Evolutionary conservation across 306 rosid species (phyloP), one percentile per base, ranked within the genome.

Genomic region (Cucurbita argyrosperma): DNA sequence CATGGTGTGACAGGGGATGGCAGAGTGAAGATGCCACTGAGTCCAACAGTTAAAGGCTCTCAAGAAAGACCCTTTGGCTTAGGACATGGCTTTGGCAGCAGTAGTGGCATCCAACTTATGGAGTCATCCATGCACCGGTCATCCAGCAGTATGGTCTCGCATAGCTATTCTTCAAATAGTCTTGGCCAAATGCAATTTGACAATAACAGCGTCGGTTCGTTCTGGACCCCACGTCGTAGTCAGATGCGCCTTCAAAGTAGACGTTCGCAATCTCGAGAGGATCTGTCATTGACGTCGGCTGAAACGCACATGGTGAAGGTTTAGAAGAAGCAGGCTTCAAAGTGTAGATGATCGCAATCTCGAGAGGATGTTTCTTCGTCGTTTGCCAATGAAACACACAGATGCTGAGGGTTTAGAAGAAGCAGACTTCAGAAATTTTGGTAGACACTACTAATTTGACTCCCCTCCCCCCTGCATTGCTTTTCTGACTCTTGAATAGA

Each of bases 221-320:
- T 90, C 85, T 83, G 97, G 97, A 64, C 95, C 18, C 91, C 99
- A 37, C 88, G 82, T 80, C 76, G 96, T 83, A 71, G 90, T 83
- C 90, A 94, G 92, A 94, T 88, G 97, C 92, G 60, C 43, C 91
- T 94, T 80, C 97, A 89, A 82, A 94, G 99, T 80, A 80, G 98
- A 82, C 88, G 97, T 76, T 94, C 99, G 0, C 99, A 94, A 77
- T 94, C 99, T 77, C 92, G 97, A 47, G 97, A 94, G 87, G 99
- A 94, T 75, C 91, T 91, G 16, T 89, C 66, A 82, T 83, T 95
- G 38, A 85, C 98, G 5, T 54, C 88, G 73, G 88, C 88, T 43
- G 98, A 93, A 79, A 81, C 88, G 46, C 96, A 90, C 82, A 52
- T 83, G 84, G 86, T 84, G 76, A 87, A 94, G 88, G 90, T 76